Conservation (phyloP, 352 stramenopile species). For the Pythium utonaiense region DNA sequence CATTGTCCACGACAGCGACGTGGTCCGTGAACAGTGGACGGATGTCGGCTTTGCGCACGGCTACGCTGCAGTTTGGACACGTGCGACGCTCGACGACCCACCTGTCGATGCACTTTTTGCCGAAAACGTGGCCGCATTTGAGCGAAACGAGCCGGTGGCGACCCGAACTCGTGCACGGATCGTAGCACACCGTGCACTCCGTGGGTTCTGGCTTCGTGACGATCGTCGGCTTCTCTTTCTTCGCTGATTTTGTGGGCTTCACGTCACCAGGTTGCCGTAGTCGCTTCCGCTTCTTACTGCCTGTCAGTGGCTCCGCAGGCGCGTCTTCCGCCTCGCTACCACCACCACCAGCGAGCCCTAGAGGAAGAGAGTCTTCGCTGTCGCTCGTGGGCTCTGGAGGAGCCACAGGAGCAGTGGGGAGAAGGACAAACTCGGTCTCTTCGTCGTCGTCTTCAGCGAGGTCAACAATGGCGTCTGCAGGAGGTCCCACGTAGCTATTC, state of each 20-base stretch:
- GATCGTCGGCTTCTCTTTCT: conserved; percentile 17
- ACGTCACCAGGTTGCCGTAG: background rate
- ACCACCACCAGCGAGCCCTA: background rate
- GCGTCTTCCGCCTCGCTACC: background rate
- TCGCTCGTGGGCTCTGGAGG: conserved; percentile 2
- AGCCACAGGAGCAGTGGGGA: background rate
- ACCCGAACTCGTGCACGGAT: conserved; percentile 52
- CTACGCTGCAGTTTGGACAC: conserved; percentile 67
- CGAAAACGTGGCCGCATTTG: conserved; percentile 74
- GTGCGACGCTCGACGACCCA: conserved; percentile 58
- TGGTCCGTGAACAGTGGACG: conserved; percentile 62
- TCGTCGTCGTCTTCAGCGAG: conserved; percentile 4
- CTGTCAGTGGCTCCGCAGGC: background rate
- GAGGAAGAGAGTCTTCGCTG: conserved; percentile 1
- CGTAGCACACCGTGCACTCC: conserved; percentile 76
- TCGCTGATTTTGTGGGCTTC: background rate
- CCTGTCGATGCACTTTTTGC: conserved; percentile 69
- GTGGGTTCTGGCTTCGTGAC: conserved; percentile 47
- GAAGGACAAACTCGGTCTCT: conserved; percentile 12
- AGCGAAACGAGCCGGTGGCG: conserved; percentile 70
- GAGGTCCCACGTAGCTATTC: background rate
- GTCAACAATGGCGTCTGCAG: conserved; percentile 1
- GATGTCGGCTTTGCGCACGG: conserved; percentile 50
- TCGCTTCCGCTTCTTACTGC: conserved; percentile 14
- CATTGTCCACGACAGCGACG: conserved; percentile 74